Evolutionary conservation across 2,329 filamentous ascomycete species (phyloP), one percentile per base, ranked within the genome.

Genomic region (Penicillium crustosum): DNA sequence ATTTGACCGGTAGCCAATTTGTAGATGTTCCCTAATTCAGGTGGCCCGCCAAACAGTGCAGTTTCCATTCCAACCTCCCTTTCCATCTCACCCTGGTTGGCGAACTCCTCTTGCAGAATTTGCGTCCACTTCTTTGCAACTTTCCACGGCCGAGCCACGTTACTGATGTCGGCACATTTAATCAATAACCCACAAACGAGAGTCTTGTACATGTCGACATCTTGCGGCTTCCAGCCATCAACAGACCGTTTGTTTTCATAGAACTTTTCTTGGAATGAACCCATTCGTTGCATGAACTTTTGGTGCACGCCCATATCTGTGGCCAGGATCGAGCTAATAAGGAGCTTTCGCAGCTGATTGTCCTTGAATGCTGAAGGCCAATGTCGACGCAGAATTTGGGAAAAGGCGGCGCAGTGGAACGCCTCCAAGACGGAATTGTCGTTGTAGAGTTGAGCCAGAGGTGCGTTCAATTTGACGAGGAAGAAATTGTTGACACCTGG

Each of bases 401-500:
- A 97, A 70, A 93, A 99, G 2, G 94, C 94, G 1, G 94, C 94
- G 70, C 94, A 97, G 73, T 99, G 94, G 69, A 97, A 99, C 0
- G 93, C 95, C 76, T 99, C 94, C 38, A 99, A 82, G 17, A 99
- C 94, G 1, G 94, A 97, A 55, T 90, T 90, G 74, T 99, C 94
- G 70, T 97, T 97, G 79, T 97, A 99, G 15, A 97, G 81, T 73
- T 97, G 93, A 13, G 94, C 94, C 29, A 99, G 80, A 1, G 94
- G 93, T 19, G 94, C 90, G 71, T 97, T 96, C 33, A 97, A 83
- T 33, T 90, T 92, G 19, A 96, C 87, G 6, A 99, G 81, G 71
- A 99, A 99, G 31, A 93, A 92, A 72, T 99, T 99, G 78, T 97
- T 99, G 69, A 99, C 94, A 55, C 94, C 94, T 0, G 94, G 94